Conservation (phyloP, 2,329 filamentous ascomycete species). For the Pezicula neosporulosa region DNA sequence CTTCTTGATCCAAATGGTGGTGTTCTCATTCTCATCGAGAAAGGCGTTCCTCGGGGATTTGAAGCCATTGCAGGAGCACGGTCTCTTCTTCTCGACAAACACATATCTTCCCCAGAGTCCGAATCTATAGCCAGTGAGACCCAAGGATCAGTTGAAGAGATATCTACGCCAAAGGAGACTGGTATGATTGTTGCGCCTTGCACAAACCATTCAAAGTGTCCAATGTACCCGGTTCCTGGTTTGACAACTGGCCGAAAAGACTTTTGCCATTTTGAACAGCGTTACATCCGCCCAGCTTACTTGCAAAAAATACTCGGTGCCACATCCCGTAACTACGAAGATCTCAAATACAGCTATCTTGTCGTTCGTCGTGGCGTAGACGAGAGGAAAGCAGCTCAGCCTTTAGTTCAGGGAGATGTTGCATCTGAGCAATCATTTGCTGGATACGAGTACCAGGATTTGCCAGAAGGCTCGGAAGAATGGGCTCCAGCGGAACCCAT, state of each 20-base stretch:
- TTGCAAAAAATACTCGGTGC: slow-evolving; percentile 73
- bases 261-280: slow-evolving; percentile 86
- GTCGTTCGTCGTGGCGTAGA: slow-evolving; percentile 73
- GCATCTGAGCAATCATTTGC: slow-evolving; percentile 65
- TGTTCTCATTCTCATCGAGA: slow-evolving; percentile 83
- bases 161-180: slow-evolving; percentile 43
- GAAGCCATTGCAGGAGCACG: slow-evolving; percentile 86
- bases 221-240: slow-evolving; percentile 78
- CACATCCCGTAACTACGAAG: slow-evolving; percentile 76
- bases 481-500: neutral
- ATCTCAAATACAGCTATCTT: slow-evolving; percentile 87
- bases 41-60: slow-evolving; percentile 87
- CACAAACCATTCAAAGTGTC: slow-evolving; percentile 84
- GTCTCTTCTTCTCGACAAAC: slow-evolving; percentile 70
- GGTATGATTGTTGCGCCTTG: slow-evolving; percentile 72
- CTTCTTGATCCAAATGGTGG: slow-evolving; percentile 81
- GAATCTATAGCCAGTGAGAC: slow-evolving; percentile 33
- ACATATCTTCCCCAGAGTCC: slow-evolving; percentile 62
- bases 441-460: slow-evolving; percentile 59
- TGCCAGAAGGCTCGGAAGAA: slow-evolving; percentile 17
- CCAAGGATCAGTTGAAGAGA: slow-evolving; percentile 16
- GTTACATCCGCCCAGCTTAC: slow-evolving; percentile 80
- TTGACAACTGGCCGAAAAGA: slow-evolving; percentile 75
- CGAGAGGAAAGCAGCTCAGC: slow-evolving; percentile 36
- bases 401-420: slow-evolving; percentile 46